These are phyloP conservation scores for Coccomyxa sp. DNA, from an alignment of 139 green algal species.

Conservation along the genomic window DNA sequence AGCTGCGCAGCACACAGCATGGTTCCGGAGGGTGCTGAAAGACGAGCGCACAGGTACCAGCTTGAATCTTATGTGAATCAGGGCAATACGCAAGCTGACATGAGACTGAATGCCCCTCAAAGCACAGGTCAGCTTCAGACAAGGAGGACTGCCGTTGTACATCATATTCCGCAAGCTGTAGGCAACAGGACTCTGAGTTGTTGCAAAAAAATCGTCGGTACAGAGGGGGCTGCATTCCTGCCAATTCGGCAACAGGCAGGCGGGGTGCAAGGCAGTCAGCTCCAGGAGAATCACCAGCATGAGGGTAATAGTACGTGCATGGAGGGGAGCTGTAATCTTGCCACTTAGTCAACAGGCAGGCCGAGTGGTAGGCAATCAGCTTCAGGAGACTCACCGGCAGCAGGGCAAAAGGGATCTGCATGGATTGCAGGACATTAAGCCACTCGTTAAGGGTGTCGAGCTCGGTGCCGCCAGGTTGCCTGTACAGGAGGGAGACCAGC, in stretches of 20 bases:
- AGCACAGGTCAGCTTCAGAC: too few species aligned
- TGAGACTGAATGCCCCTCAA: too few species aligned
- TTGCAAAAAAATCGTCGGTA: too few species aligned
- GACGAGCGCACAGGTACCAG: too few species aligned
- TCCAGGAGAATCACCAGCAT: neutral
- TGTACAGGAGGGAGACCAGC: slow-evolving; percentile 27
- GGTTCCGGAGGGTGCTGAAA: too few species aligned
- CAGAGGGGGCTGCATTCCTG: neutral
- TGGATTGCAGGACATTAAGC: slow-evolving; percentile 57
- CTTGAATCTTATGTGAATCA: too few species aligned
- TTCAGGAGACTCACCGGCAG: slow-evolving; percentile 33
- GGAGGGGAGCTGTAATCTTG: neutral
- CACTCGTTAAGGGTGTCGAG: slow-evolving; percentile 60
- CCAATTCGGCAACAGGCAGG: neutral
- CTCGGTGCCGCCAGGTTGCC: slow-evolving; percentile 25
- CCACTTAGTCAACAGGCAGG: neutral
- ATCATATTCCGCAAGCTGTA: too few species aligned
- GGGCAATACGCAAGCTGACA: too few species aligned
- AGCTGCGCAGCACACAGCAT: slow-evolving; percentile 13
- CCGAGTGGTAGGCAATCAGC: too few species aligned
- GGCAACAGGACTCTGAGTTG: too few species aligned
- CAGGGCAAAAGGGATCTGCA: slow-evolving; percentile 65
- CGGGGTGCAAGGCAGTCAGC: neutral
- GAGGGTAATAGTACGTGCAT: neutral
- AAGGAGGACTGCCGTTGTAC: too few species aligned